Evolutionary conservation across 148 eudicot genomes (phyloP), one percentile per base, ranked within the genome.

Genomic region (Cornus controversa): DNA sequence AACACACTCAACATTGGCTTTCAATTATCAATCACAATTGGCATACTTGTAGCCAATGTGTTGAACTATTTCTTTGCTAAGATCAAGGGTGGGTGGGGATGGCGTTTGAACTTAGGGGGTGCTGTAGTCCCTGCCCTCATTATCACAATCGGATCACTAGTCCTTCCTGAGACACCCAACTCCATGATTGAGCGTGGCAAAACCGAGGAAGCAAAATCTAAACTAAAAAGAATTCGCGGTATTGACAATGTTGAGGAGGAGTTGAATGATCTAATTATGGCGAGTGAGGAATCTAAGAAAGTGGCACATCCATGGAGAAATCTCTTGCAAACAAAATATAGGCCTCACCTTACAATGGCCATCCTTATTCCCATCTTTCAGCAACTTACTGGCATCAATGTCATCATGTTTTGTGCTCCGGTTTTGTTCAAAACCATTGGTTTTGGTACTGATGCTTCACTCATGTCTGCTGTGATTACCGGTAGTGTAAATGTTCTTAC

Each of bases 151-250:
- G 89, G 89, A 14, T 72, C 82, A 0, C 62, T 83, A 9, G 28
- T 86, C 75, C 85, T 87, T 10, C 84, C 87, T 0, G 90, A 87
- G 22, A 84, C 90, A 10, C 90, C 90, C 16, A 87, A 75, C 82
- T 81, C 85, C 23, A 78, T 87, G 34, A 80, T 87, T 7, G 85
- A 87, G 18, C 70, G 60, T 2, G 72, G 70, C 20, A 70, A 34
- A n/a, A 15, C 7, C 58, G 79, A 70, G 1, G 66, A 81, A 27
- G 85, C 87, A 5, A 80, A 66, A 29, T 10, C 70, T 8, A 72
- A 69, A 15, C 82, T 87, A 29, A 54, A 58, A 14, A 79, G 67
- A 24, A 65, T 87, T 20, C 82, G 87, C 1, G 90, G 86, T 1
- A 25, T 75, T 6, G 73, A 72, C 4, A 74, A 85, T 18, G 84